Evolutionary conservation across 2,329 filamentous ascomycete species (phyloP).

Genomic region (Exophiala xenobiotica): DNA sequence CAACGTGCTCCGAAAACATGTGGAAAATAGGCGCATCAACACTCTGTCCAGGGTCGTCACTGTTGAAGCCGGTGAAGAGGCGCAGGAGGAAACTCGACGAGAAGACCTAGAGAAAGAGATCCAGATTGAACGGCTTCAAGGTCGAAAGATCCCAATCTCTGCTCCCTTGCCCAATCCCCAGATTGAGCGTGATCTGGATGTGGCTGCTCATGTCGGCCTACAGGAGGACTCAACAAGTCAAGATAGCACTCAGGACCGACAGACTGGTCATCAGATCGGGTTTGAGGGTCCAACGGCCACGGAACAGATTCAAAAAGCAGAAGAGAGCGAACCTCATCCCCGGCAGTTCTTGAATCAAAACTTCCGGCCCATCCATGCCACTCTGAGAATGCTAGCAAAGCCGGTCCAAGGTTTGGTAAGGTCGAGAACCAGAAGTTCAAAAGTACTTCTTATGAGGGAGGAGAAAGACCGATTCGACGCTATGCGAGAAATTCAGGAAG

Average conservation of each 20-base stretch:
- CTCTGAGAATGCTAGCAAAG: conserved; percentile 17
- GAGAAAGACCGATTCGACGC: conserved; percentile 70
- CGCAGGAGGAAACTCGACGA: conserved; percentile 15
- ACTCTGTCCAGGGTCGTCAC: conserved; percentile 57
- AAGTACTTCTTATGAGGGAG: conserved; percentile 59
- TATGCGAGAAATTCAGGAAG: conserved; percentile 76
- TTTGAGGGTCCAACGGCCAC: conserved; percentile 15
- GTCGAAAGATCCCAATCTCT: conserved; percentile 35
- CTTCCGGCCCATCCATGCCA: conserved; percentile 18
- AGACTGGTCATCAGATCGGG: conserved; percentile 12
- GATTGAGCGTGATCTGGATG: conserved; percentile 26
- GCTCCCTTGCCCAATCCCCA: conserved; percentile 34
- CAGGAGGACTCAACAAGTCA: neutral
- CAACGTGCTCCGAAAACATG: conserved; percentile 61
- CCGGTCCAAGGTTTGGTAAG: conserved; percentile 7
- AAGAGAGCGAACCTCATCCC: conserved; percentile 13
- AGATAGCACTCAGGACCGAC: conserved; percentile 1
- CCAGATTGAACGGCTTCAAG: conserved; percentile 21
- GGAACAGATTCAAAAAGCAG: conserved; percentile 12
- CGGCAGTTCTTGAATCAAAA: conserved; percentile 21
- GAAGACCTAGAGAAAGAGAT: conserved; percentile 33
- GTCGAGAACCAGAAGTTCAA: conserved; percentile 37
- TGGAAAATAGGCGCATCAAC: conserved; percentile 53
- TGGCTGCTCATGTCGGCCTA: conserved; percentile 4
- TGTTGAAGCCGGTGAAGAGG: conserved; percentile 18